Evolutionary conservation across 495 filamentous ascomycete species (phyloP).

Genomic region (Pseudoneurospora amorphoporcata): DNA sequence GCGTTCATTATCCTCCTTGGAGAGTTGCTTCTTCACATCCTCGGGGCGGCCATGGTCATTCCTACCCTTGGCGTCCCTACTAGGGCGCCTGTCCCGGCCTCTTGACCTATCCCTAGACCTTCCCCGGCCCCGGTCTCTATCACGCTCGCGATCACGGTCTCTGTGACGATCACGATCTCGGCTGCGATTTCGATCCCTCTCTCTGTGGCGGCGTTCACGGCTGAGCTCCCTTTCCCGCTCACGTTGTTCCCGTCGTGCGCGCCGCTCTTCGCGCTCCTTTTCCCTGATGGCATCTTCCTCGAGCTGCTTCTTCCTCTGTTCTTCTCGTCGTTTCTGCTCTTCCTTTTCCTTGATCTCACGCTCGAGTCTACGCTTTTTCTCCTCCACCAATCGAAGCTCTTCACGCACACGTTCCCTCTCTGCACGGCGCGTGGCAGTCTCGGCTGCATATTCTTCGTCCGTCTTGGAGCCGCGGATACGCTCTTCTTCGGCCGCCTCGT

Average conservation of each 20-base stretch:
- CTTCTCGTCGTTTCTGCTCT: slow-evolving; percentile 43
- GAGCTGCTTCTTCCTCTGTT: slow-evolving; percentile 43
- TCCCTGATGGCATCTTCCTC: slow-evolving; percentile 52
- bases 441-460: slow-evolving; percentile 68
- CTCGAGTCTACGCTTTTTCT: slow-evolving; percentile 54
- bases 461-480: slow-evolving; percentile 61
- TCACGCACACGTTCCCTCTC: slow-evolving; percentile 55
- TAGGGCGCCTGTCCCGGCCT: slow-evolving; percentile 17
- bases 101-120: slow-evolving; percentile 20
- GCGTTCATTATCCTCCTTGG: slow-evolving; percentile 44
- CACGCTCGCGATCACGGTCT: slow-evolving; percentile 22
- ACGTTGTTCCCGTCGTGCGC: slow-evolving; percentile 48
- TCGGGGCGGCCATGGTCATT: slow-evolving; percentile 18
- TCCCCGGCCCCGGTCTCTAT: slow-evolving; percentile 21
- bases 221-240: slow-evolving; percentile 47
- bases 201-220: slow-evolving; percentile 45
- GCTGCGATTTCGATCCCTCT: slow-evolving; percentile 26
- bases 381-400: slow-evolving; percentile 53
- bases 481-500: slow-evolving; percentile 60
- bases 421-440: slow-evolving; percentile 54
- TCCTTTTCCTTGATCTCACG: slow-evolving; percentile 55
- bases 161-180: slow-evolving; percentile 23
- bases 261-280: slow-evolving; percentile 44
- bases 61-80: slow-evolving; percentile 10
- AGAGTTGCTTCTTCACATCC: slow-evolving; percentile 36